Evolutionary conservation across 2,329 filamentous ascomycete genomes (phyloP).

Genomic region (Passalora sequoiae): DNA sequence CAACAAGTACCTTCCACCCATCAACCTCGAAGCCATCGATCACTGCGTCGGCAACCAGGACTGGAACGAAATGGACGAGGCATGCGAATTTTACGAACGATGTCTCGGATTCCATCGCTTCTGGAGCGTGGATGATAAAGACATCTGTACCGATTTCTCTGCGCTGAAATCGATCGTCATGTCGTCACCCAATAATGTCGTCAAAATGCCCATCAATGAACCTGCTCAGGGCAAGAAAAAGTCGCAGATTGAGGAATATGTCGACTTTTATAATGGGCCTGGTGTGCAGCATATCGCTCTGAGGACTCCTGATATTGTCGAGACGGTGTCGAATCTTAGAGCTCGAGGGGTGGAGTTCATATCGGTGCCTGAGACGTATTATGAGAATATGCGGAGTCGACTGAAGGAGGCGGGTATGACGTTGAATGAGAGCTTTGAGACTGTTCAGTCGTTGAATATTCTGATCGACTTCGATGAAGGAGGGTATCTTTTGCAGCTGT

Average conservation of each 20-base stretch:
- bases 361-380: conserved; percentile 80
- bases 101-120: conserved; percentile 92
- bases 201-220: conserved; percentile 99
- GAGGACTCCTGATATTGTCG: conserved; percentile 72
- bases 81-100: conserved; percentile 72
- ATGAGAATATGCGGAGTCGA: conserved; percentile 67
- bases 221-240: conserved; percentile 85
- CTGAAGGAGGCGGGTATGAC: conserved; percentile 58
- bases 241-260: conserved; percentile 83
- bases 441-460: conserved; percentile 72
- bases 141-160: conserved; percentile 89
- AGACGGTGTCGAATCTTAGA: conserved; percentile 69
- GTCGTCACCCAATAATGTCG: conserved; percentile 71
- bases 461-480: conserved; percentile 92
- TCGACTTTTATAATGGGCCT: conserved; percentile 81
- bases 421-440: conserved; percentile 74
- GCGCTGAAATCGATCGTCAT: conserved; percentile 87
- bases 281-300: conserved; percentile 94
- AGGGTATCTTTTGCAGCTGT: conserved; percentile 68
- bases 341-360: conserved; percentile 93
- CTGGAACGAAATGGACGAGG: conserved; percentile 77
- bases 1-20: conserved; percentile 52
- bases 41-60: conserved; percentile 97
- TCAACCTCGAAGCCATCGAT: conserved; percentile 72
- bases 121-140: conserved; percentile 91